Base-by-base conservation (phyloP, 1,284 basidiomycete genomes). In the Rhodofomes roseus region DNA sequence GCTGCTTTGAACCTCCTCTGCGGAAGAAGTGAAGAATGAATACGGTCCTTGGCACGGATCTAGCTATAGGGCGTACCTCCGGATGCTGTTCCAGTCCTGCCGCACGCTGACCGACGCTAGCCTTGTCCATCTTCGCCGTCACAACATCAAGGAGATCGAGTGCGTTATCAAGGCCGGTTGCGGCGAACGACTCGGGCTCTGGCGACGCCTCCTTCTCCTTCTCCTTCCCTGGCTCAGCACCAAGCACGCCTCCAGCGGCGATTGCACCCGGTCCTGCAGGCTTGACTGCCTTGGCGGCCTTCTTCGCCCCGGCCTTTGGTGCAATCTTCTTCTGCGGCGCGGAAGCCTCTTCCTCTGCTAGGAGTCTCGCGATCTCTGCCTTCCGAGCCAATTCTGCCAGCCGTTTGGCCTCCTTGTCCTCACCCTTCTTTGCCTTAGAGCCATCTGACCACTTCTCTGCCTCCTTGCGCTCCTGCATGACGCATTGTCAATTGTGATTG, bases 121-220 rank as follows among this genome's bases (percentile, higher is more conserved):
- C 93, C 76, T 96, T 97, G 74, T 98, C 95, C 79, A 87, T 89
- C 80, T 92, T 95, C 8, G 93, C 92, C 55, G 86, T 96, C 12
- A 96, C 94, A 2, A 96, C 81, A 60, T 92, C 89, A 66, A 98
- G 76, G 61, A 97, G 82, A 74, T 97, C 96, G 53, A 99, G 74
- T 9, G 94, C 95, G 71, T 95, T 92, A 71, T 99, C 96, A 58
- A 98, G 83, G 14, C 95, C 96, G 22, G 89, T 90, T 6, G 96
- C 96, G 12, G 84, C 74, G 73, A 85, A 93, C 69, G 87, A 87
- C 73, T 92, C 85, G 11, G 82, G 74, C 60, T 82, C 79, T 60
- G 77, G 77, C n/a, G 66, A 64, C 41, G 62, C 65, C 3, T 62
- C 59, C 27, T 62, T 59, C 53, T 66, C 67, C 20, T 58, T 62